Conservation (phyloP, 2,329 filamentous ascomycete species). For the Hansfordia pulvinata region DNA sequence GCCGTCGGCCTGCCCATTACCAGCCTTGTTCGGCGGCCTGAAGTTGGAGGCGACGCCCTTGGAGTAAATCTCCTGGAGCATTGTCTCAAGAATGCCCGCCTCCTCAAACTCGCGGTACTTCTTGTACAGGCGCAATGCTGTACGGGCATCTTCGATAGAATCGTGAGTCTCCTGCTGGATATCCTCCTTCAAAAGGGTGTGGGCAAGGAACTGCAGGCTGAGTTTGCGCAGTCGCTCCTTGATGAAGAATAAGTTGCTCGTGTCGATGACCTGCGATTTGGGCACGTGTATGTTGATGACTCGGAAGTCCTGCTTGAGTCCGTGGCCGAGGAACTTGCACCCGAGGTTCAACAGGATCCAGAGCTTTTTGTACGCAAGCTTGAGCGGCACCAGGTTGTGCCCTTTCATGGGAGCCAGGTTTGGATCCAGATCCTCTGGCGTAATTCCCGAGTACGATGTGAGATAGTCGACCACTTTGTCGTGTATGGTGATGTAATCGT, state of each 20-base stretch:
- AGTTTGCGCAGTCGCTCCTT: slow-evolving; percentile 72
- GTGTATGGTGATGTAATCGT: slow-evolving; percentile 88
- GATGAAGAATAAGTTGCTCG: slow-evolving; percentile 81
- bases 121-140: slow-evolving; percentile 74
- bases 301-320: slow-evolving; percentile 87
- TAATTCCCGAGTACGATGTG: slow-evolving; percentile 87
- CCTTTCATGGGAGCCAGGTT: slow-evolving; percentile 40
- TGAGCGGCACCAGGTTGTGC: slow-evolving; percentile 76
- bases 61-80: slow-evolving; percentile 76
- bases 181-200: slow-evolving; percentile 81
- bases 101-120: slow-evolving; percentile 86
- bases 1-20: slow-evolving; percentile 2
- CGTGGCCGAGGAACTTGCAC: slow-evolving; percentile 87
- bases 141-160: slow-evolving; percentile 87
- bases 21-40: slow-evolving; percentile 31
- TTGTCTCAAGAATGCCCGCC: slow-evolving; percentile 68
- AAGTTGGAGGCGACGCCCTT: slow-evolving; percentile 45
- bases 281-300: slow-evolving; percentile 98
- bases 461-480: slow-evolving; percentile 92
- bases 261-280: slow-evolving; percentile 82
- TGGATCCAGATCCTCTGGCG: slow-evolving; percentile 70
- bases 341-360: slow-evolving; percentile 94
- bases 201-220: slow-evolving; percentile 81
- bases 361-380: slow-evolving; percentile 92
- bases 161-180: slow-evolving; percentile 91